phyloP scores from a whole-genome alignment of 768 basidiomycete species.

The Clitopilus hobsonii region DNA sequence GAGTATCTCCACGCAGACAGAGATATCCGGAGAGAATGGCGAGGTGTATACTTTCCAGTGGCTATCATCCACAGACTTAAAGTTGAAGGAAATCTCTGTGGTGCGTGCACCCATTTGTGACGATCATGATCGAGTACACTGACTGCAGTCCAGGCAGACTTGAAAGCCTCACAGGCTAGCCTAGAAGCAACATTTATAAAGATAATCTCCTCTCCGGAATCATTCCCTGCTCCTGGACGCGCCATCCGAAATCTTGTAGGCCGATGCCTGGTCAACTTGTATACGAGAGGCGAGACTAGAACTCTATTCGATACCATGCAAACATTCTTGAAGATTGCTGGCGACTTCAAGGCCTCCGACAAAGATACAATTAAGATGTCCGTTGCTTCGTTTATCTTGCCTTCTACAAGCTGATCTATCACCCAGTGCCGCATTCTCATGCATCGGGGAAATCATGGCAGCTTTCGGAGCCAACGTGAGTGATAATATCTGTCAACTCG shows the following conservation, averaged over 20 bases:
- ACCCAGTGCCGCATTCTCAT: constrained; percentile 74
- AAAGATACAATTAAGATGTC: constrained; percentile 67
- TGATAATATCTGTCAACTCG: not conserved
- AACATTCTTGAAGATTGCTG: constrained; percentile 65
- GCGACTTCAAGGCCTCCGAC: constrained; percentile 64
- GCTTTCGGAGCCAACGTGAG: constrained; percentile 79
- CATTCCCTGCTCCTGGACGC: constrained; percentile 82
- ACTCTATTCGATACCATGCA: constrained; percentile 86
- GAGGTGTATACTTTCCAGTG: constrained; percentile 85
- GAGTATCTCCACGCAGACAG: constrained; percentile 39
- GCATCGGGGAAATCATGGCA: constrained; percentile 86
- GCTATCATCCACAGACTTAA: constrained; percentile 64
- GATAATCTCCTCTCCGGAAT: constrained; percentile 56
- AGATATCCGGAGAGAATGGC: constrained; percentile 67
- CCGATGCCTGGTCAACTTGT: constrained; percentile 70
- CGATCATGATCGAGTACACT: not conserved
- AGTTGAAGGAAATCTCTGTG: constrained; percentile 39
- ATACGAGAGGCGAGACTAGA: constrained; percentile 77
- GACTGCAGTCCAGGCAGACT: constrained; percentile 43
- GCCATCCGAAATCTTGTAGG: constrained; percentile 77
- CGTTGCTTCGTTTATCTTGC: constrained; percentile 17
- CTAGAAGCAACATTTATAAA: constrained; percentile 66
- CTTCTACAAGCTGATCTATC: constrained; percentile 2
- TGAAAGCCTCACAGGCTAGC: constrained; percentile 59
- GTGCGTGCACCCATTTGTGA: constrained; percentile 36